These are phyloP conservation scores for Cladorrhinum sp. DNA, from an alignment of 2,329 filamentous ascomycete species.

Conservation along the genomic window DNA sequence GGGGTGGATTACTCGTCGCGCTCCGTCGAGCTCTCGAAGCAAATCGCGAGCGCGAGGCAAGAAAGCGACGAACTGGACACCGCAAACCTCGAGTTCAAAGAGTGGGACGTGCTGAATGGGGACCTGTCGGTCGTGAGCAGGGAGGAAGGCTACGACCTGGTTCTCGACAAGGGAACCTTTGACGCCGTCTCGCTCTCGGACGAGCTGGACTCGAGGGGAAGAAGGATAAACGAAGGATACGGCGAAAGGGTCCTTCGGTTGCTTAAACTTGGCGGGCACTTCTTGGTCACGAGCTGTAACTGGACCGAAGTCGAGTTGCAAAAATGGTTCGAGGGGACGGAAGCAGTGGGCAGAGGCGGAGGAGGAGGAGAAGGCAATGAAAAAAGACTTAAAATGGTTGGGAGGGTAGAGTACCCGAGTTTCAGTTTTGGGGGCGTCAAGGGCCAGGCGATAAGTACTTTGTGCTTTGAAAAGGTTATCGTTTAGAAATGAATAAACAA, in stretches of 20 bases:
- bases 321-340: slow-evolving; percentile 66
- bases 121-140: slow-evolving; percentile 34
- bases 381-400: slow-evolving; percentile 41
- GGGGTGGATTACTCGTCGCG: slow-evolving; percentile 83
- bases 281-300: slow-evolving; percentile 93
- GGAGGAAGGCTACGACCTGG: slow-evolving; percentile 70
- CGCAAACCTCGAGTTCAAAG: not conserved
- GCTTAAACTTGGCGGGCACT: slow-evolving; percentile 66
- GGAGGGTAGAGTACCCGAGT: slow-evolving; percentile 74
- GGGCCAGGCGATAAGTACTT: slow-evolving; percentile 51
- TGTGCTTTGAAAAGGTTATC: slow-evolving; percentile 67
- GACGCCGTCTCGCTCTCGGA: slow-evolving; percentile 82
- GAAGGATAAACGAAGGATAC: slow-evolving; percentile 73
- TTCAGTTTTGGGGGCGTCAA: no score
- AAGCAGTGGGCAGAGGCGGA: slow-evolving; percentile 52
- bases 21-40: slow-evolving; percentile 70
- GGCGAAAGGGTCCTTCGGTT: slow-evolving; percentile 63
- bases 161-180: slow-evolving; percentile 98
- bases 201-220: slow-evolving; percentile 49
- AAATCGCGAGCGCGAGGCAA: slow-evolving; percentile 49
- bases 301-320: slow-evolving; percentile 90
- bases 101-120: slow-evolving; percentile 27
- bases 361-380: slow-evolving; percentile 67
- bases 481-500: not conserved
- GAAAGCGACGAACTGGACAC: not conserved